Base-by-base conservation (phyloP, 1,284 basidiomycete species). In the Vanrija sp. region DNA sequence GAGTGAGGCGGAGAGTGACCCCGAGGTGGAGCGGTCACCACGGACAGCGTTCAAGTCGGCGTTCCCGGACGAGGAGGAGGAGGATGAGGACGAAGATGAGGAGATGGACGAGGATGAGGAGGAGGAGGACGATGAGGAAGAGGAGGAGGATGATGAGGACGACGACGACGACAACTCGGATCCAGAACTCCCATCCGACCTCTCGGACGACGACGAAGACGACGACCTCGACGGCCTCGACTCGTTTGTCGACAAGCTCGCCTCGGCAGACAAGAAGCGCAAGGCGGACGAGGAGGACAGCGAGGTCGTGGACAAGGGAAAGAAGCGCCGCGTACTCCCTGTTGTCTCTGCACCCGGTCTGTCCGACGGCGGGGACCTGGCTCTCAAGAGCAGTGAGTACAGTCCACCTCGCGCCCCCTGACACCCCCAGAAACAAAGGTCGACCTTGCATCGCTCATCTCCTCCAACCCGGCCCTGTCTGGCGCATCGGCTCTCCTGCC, bases 241-340 rank as follows among this genome's bases (percentile, higher is more conserved):
- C 58, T 79, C 76, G 7, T 89, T 91, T 63, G 84, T 94, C 46
- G 82, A 84, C 2, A 79, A 75, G n/a, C 83, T 94, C 51, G 84
- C 87, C 55, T 72, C 81, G 0, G 61, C 63, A 1, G 76, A 82
- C 15, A 83, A 82, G 64, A 93, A 95, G 76, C 84, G 90, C 57
- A 91, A 90, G 74, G 81, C 82, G 0, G 62, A 61, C 2, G 80
- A 83, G 54, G 91, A 93, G 51, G 39, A 44, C n/a, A 81, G 81
- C 43, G 88, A 85, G 3, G 87, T 89, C 68, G 84, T 83, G 28
- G 87, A 88, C 43, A 66, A 71, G 43, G 52, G 55, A 40, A 73
- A 73, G 68, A 74, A 73, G 61, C 55, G 75, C 14, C 56, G 73
- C 15, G 70, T 77, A 0, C 55, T 77, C 44, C 79, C 79, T 25